A percentile compares a stretch with the other conserved stretches of the same genome.
Conservation (phyloP, 2,329 filamentous ascomycete genomes). For the Pestalotiopsis sp. region DNA sequence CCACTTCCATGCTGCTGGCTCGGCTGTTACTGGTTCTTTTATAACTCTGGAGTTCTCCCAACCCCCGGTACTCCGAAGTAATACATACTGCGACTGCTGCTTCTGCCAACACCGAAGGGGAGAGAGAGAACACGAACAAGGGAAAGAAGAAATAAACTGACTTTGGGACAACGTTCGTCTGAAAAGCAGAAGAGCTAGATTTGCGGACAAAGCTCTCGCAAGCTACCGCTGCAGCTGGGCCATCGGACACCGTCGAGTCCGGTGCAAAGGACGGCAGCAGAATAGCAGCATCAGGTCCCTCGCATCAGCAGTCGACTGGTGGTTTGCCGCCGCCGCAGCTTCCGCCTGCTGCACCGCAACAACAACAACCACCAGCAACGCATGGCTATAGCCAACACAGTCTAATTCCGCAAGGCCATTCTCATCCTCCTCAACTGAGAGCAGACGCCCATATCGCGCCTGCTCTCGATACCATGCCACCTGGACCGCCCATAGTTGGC, state of each 20-base stretch:
- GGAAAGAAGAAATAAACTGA: background rate
- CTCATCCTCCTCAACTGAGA: slow-evolving; percentile 32
- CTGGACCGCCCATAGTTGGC: slow-evolving; percentile 31
- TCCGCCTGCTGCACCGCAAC: slow-evolving; percentile 20
- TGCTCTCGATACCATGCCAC: slow-evolving; percentile 34
- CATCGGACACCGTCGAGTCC: slow-evolving; percentile 21
- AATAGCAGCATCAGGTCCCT: slow-evolving; percentile 13
- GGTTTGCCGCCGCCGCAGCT: background rate
- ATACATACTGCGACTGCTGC: background rate
- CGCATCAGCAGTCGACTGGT: slow-evolving; percentile 18
- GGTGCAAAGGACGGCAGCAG: slow-evolving; percentile 21
- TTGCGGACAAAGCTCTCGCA: slow-evolving; percentile 26
- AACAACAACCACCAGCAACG: slow-evolving; percentile 17
- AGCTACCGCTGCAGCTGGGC: slow-evolving; percentile 22
- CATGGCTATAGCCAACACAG: slow-evolving; percentile 29
- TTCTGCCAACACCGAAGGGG: background rate
- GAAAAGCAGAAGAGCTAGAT: slow-evolving; percentile 23
- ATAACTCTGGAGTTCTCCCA: slow-evolving; percentile 7
- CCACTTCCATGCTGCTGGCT: slow-evolving; percentile 12
- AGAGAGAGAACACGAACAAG: too few species aligned
- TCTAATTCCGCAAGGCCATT: slow-evolving; percentile 27
- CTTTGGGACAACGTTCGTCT: background rate
- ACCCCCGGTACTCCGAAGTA: slow-evolving; percentile 8
- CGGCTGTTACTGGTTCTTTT: slow-evolving; percentile 11
- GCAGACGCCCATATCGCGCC: slow-evolving; percentile 23